These are phyloP conservation scores for Fraxinus greggii DNA, from an alignment of 305 asterid genomes.

Conservation along the genomic window DNA sequence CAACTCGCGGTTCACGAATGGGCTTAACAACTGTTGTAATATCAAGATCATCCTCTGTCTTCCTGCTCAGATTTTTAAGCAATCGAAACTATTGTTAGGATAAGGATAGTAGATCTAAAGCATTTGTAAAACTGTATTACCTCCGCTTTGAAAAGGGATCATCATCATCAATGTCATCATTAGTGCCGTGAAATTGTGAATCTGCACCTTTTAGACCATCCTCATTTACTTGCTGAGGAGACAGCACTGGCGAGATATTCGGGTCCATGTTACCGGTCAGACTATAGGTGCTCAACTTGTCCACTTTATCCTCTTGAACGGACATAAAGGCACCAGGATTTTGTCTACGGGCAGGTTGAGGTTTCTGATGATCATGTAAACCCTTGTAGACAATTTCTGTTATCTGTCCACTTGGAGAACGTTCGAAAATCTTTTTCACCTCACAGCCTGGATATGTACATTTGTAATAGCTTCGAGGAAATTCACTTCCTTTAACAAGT, in stretches of 20 bases:
- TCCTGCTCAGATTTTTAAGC: constrained; percentile 49
- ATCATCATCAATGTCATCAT: constrained; percentile 72
- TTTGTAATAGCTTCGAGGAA: constrained; percentile 95
- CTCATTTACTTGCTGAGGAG: constrained; percentile 70
- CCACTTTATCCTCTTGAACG: constrained; percentile 71
- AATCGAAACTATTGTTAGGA: constrained; percentile 14
- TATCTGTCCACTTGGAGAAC: constrained; percentile 88
- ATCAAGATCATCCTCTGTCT: constrained; percentile 67
- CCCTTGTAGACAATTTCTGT: constrained; percentile 95
- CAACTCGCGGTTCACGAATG: constrained; percentile 93
- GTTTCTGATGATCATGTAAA: constrained; percentile 94
- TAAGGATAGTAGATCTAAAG: background rate
- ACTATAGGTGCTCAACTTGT: constrained; percentile 43
- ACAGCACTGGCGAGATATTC: constrained; percentile 48
- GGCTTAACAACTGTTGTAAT: constrained; percentile 79
- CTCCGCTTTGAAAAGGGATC: constrained; percentile 75
- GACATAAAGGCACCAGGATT: constrained; percentile 72
- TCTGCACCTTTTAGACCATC: constrained; percentile 57
- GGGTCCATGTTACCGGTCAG: constrained; percentile 39
- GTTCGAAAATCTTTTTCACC: constrained; percentile 92
- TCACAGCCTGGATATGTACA: constrained; percentile 92
- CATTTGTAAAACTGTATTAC: constrained; percentile 36
- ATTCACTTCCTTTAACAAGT: constrained; percentile 96
- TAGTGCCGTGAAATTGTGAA: constrained; percentile 46
- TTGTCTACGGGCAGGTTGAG: constrained; percentile 80